phyloP scores from a whole-genome alignment of 108 stramenopile species.

The Skeletonema grethae region DNA sequence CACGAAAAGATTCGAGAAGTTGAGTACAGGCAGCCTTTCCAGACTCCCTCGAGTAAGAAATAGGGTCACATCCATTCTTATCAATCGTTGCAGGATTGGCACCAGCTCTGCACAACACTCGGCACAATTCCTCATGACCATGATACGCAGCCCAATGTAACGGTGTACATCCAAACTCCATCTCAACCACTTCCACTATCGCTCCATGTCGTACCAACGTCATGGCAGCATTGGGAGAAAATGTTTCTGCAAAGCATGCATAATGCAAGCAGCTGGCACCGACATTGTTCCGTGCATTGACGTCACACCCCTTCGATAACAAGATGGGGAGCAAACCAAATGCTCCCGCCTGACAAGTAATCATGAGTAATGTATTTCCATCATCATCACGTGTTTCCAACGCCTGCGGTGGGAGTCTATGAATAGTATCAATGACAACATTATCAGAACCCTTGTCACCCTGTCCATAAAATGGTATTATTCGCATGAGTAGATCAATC shows the following conservation, averaged over 20 bases:
- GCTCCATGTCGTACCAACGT: conserved; percentile 46
- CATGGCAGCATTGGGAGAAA: conserved; percentile 44
- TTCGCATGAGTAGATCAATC: conserved; percentile 34
- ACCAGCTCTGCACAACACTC: conserved; percentile 48
- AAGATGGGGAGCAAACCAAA: conserved; percentile 38
- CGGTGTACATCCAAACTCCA: conserved; percentile 52
- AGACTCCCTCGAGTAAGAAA: conserved; percentile 45
- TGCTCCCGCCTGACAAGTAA: conserved; percentile 51
- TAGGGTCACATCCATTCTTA: conserved; percentile 50
- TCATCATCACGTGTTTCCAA: conserved; percentile 41
- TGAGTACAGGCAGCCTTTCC: conserved; percentile 34
- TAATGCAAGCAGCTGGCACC: conserved; percentile 50
- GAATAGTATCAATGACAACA: conserved; percentile 45
- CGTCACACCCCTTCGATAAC: conserved; percentile 47
- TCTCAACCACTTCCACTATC: conserved; percentile 43
- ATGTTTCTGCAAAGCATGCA: conserved; percentile 48
- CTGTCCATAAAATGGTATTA: conserved; percentile 44
- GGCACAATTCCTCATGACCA: conserved; percentile 45
- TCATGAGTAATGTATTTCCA: conserved; percentile 43
- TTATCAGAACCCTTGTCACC: conserved; percentile 39
- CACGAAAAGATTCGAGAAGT: conserved; percentile 25
- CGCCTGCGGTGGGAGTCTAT: conserved; percentile 37
- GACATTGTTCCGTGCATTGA: conserved; percentile 47
- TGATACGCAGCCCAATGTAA: conserved; percentile 54
- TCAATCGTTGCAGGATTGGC: conserved; percentile 45